These are phyloP conservation scores for Penicillium vulpinum DNA, from an alignment of 2,329 filamentous ascomycete genomes.

Conservation along the genomic window DNA sequence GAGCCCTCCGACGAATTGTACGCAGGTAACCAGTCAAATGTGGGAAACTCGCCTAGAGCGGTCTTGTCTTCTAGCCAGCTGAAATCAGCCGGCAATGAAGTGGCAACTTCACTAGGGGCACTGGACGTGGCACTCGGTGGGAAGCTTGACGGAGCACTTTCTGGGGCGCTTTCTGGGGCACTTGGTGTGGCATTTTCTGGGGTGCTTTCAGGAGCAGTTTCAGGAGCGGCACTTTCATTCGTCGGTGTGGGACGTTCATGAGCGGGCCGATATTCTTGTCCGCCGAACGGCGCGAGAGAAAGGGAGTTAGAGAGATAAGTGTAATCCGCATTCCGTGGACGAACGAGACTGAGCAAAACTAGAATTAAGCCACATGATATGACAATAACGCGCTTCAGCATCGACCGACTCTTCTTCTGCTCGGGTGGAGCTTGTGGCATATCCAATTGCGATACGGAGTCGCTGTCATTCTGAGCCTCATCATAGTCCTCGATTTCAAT, in stretches of 20 bases:
- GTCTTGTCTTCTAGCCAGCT: conserved; percentile 17
- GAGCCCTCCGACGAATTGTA: conserved; percentile 7
- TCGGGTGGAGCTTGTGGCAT: not conserved
- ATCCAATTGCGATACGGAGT: conserved; percentile 12
- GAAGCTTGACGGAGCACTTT: not conserved
- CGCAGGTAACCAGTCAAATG: conserved; percentile 18
- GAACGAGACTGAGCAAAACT: conserved; percentile 14
- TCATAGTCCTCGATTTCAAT: conserved; percentile 21
- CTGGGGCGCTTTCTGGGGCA: not conserved
- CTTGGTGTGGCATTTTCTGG: no score
- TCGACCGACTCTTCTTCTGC: not conserved
- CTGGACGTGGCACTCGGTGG: not conserved
- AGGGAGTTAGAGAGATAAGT: conserved; percentile 20
- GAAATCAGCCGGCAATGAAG: conserved; percentile 9
- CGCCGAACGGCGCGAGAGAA: conserved; percentile 19
- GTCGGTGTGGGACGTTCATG: not conserved
- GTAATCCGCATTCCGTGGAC: conserved; percentile 16
- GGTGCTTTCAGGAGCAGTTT: not conserved
- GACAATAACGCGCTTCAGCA: conserved; percentile 8
- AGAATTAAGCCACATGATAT: conserved; percentile 2
- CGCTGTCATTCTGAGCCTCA: conserved; percentile 8
- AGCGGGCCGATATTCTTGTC: not conserved
- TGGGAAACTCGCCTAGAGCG: conserved; percentile 13
- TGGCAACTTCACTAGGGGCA: not conserved
- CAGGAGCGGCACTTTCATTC: not conserved